Conservation (phyloP, 768 basidiomycete genomes). For the Podaxis mareebaensis region DNA sequence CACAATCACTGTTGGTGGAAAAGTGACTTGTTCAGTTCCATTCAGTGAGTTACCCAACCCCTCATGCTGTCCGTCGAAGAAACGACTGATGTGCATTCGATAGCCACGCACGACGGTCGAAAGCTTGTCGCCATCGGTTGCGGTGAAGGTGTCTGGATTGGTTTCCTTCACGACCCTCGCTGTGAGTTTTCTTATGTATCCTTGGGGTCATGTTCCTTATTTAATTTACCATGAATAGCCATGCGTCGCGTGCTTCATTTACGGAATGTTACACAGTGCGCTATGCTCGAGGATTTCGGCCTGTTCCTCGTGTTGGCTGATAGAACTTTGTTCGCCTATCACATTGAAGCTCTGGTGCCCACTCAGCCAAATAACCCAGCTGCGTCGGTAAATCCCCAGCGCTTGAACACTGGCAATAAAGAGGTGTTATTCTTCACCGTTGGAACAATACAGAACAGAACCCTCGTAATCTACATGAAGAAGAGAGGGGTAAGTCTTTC, state of each 20-base stretch:
- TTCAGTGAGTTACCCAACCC: conserved; percentile 65
- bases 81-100: conserved; percentile 5
- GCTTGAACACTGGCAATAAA: conserved; percentile 79
- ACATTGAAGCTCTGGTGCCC: conserved; percentile 95
- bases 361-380: conserved; percentile 71
- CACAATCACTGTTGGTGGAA: conserved; percentile 73
- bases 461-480: conserved; percentile 82
- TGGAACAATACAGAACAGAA: conserved; percentile 82
- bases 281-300: conserved; percentile 94
- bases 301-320: conserved; percentile 96
- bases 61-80: background rate
- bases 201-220: background rate
- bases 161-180: conserved; percentile 84
- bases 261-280: conserved; percentile 92
- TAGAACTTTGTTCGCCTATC: conserved; percentile 92
- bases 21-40: conserved; percentile 93
- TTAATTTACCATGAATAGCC: conserved; percentile 43
- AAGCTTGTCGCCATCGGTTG: conserved; percentile 92
- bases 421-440: conserved; percentile 97
- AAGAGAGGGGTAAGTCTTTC: conserved; percentile 64
- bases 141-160: conserved; percentile 97
- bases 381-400: conserved; percentile 81
- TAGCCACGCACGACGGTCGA: conserved; percentile 84
- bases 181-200: conserved; percentile 51
- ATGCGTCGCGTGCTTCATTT: conserved; percentile 93